Evolutionary conservation across 2,329 filamentous ascomycete genomes (phyloP).

Genomic region (Cladosporium halotolerans): DNA sequence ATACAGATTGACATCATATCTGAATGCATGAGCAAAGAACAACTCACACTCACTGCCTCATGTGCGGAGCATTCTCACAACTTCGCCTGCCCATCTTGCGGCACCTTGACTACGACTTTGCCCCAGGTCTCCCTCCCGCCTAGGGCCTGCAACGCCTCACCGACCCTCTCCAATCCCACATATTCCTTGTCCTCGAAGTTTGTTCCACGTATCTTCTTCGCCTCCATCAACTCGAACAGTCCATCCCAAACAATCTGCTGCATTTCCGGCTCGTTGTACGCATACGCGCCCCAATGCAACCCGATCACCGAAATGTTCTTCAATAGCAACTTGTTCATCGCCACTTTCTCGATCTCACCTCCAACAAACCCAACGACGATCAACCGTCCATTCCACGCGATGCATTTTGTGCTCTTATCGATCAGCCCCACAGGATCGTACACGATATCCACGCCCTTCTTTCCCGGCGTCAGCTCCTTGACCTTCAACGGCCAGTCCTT

Average conservation of each 20-base stretch:
- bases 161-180: constrained; percentile 72
- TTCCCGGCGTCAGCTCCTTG: constrained; percentile 68
- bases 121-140: constrained; percentile 85
- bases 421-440: constrained; percentile 92
- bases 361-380: constrained; percentile 86
- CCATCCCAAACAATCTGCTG: constrained; percentile 73
- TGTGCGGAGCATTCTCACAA: not conserved
- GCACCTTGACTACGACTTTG: constrained; percentile 86
- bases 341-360: constrained; percentile 81
- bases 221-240: constrained; percentile 68
- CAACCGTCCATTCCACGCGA: constrained; percentile 85
- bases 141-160: constrained; percentile 68
- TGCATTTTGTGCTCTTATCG: constrained; percentile 81
- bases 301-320: constrained; percentile 92
- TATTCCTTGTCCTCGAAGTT: constrained; percentile 78
- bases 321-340: constrained; percentile 83
- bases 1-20: no score
- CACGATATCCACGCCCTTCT: constrained; percentile 78
- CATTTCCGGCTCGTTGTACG: constrained; percentile 62
- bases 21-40: no score
- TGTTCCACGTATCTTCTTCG: constrained; percentile 75
- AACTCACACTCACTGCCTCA: no score
- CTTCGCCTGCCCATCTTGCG: constrained; percentile 43
- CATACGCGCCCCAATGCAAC: constrained; percentile 86
- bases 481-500: constrained; percentile 60